These are phyloP conservation scores for Lentinus tigrinus DNA, from an alignment of 768 basidiomycete species.

Conservation along the genomic window DNA sequence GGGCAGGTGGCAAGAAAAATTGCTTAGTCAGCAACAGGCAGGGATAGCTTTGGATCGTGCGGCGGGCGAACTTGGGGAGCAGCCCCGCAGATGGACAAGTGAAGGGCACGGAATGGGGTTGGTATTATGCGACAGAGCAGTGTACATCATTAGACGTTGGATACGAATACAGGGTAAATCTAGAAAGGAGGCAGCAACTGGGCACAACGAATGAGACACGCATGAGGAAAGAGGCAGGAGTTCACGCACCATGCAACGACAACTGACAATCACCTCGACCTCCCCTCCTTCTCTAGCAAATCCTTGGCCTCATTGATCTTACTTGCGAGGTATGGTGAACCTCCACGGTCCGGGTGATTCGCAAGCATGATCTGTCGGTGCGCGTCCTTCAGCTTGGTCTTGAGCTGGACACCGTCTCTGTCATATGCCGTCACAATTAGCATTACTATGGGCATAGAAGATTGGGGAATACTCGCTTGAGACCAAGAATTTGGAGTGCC, in stretches of 20 bases:
- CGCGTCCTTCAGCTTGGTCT: constrained; percentile 85
- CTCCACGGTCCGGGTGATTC: constrained; percentile 98
- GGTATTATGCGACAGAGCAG: constrained; percentile 15
- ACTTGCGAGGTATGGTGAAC: constrained; percentile 96
- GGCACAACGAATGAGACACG: not conserved
- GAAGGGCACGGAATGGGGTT: constrained; percentile 6
- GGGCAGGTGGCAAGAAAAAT: constrained; percentile 10
- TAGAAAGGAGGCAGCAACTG: constrained; percentile 3
- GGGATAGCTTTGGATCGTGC: not conserved
- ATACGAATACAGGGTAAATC: constrained; percentile 18
- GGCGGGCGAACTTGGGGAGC: not conserved
- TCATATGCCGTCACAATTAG: not conserved
- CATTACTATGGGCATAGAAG: not conserved
- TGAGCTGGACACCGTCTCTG: constrained; percentile 82
- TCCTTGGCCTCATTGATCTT: constrained; percentile 99
- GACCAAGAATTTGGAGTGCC: constrained; percentile 86
- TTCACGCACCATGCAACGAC: constrained; percentile 7
- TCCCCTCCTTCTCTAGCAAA: constrained; percentile 76
- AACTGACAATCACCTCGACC: constrained; percentile 24
- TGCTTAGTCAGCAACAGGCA: constrained; percentile 27
- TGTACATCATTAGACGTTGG: constrained; percentile 19
- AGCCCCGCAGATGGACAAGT: not conserved
- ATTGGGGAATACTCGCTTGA: constrained; percentile 65
- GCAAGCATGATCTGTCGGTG: constrained; percentile 97
- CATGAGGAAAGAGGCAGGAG: not conserved